Conservation (phyloP, 139 green algal genomes). For the Volvox africanus region DNA sequence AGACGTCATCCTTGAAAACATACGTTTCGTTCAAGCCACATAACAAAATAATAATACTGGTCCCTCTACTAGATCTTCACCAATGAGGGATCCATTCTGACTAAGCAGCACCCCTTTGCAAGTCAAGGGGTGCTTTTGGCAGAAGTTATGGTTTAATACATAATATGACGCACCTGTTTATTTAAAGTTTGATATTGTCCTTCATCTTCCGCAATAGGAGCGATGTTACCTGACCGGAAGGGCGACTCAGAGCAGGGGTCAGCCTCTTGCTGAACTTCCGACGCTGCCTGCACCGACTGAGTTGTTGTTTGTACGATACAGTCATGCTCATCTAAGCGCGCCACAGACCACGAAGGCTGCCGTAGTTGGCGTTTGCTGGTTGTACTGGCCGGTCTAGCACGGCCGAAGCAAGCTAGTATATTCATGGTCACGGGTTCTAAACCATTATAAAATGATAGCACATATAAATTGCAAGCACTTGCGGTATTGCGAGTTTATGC, state of each 20-base stretch:
- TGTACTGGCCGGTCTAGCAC: not conserved
- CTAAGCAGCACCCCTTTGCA: no score
- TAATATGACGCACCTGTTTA: not conserved
- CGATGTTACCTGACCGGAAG: not conserved
- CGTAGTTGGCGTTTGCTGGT: not conserved
- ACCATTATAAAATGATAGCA: no score
- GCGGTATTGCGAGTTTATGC: not conserved
- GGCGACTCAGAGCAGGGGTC: not conserved
- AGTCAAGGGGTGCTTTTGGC: no score
- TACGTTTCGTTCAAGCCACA: no score
- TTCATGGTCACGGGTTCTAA: not conserved
- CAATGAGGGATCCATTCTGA: no score
- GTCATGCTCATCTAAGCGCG: no score
- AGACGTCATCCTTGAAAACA: no score
- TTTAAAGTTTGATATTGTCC: not conserved
- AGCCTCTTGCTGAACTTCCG: not conserved
- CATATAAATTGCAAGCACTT: no score
- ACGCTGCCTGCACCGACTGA: not conserved
- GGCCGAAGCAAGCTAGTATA: conserved; percentile 6
- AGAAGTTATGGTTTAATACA: no score
- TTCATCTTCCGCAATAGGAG: not conserved
- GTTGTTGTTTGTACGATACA: not conserved
- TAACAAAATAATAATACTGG: no score
- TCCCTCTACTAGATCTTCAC: no score
- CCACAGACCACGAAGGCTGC: no score